phyloP scores from a whole-genome alignment of 108 stramenopile species.

The Mayamaea pseudoterrestris region DNA sequence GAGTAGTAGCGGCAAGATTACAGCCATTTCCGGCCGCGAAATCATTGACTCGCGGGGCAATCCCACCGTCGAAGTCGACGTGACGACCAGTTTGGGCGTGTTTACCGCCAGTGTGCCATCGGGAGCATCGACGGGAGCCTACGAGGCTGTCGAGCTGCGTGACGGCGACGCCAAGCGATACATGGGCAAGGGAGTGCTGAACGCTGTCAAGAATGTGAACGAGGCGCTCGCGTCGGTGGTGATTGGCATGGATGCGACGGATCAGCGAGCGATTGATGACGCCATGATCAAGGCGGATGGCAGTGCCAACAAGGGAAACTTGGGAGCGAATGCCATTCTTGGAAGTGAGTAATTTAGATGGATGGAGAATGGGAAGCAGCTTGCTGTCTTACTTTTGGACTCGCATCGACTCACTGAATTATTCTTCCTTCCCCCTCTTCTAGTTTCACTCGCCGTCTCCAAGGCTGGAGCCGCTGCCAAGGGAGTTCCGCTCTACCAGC shows the following conservation, averaged over 20 bases:
- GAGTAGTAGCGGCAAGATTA: conserved; percentile 60
- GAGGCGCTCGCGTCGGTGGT: conserved; percentile 81
- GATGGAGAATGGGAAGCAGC: neutral
- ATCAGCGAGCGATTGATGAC: conserved; percentile 88
- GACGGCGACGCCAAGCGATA: conserved; percentile 95
- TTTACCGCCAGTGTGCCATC: conserved; percentile 91
- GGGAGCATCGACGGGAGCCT: conserved; percentile 94
- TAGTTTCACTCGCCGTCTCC: conserved; percentile 91
- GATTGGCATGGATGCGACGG: conserved; percentile 87
- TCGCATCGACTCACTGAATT: neutral
- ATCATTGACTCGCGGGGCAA: conserved; percentile 99
- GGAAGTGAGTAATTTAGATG: conserved; percentile 57
- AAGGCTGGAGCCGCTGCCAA: conserved; percentile 96
- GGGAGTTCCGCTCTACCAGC: conserved; percentile 97
- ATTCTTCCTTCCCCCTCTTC: conserved; percentile 2
- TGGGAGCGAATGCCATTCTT: conserved; percentile 99
- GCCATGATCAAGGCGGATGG: conserved; percentile 91
- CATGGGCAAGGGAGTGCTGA: conserved; percentile 94
- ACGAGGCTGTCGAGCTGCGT: conserved; percentile 96
- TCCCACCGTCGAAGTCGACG: conserved; percentile 96
- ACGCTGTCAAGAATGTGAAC: conserved; percentile 95
- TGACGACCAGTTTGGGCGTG: conserved; percentile 73
- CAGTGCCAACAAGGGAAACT: conserved; percentile 89
- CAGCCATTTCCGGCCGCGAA: conserved; percentile 84
- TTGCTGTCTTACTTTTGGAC: neutral